A percentile compares a stretch with the other conserved stretches of the same genome.
These are phyloP conservation scores for Podospora didyma DNA, from an alignment of 495 filamentous ascomycete species.

Conservation along the genomic window DNA sequence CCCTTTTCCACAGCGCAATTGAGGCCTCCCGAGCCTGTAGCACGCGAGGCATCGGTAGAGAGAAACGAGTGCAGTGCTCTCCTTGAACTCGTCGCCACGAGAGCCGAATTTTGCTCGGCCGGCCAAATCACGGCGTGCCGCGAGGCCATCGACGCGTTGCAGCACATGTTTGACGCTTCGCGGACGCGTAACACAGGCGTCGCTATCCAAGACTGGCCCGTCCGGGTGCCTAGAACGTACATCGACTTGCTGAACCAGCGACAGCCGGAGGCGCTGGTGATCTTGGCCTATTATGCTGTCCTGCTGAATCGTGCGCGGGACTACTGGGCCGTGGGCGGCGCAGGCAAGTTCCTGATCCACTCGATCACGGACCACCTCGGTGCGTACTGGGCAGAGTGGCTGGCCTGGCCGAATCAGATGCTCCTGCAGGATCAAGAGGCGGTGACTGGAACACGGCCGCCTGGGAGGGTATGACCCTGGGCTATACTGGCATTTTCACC, in stretches of 20 bases:
- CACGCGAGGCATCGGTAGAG: neutral
- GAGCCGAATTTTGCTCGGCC: neutral
- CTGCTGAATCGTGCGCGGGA: slow-evolving; percentile 29
- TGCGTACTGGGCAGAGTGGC: slow-evolving; percentile 9
- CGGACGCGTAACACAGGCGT: neutral
- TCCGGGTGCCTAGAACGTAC: slow-evolving; percentile 27
- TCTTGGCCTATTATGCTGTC: slow-evolving; percentile 39
- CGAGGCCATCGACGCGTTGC: slow-evolving; percentile 7
- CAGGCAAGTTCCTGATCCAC: slow-evolving; percentile 21
- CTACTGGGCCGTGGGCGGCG: slow-evolving; percentile 37
- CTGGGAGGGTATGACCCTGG: too few relatives aligned
- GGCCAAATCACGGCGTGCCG: neutral
- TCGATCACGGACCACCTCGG: slow-evolving; percentile 11
- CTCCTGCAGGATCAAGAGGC: neutral
- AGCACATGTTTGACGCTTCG: slow-evolving; percentile 4
- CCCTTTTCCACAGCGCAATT: neutral
- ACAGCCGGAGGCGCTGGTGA: slow-evolving; percentile 39
- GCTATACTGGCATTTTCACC: too few relatives aligned
- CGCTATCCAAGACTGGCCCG: slow-evolving; percentile 27
- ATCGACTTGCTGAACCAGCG: slow-evolving; percentile 26
- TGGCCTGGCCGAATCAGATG: slow-evolving; percentile 7
- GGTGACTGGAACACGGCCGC: too few relatives aligned
- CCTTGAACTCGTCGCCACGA: neutral
- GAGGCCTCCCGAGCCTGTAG: neutral
- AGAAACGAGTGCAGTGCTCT: slow-evolving; percentile 1